Base-by-base conservation (phyloP, 169 alveolate species). In the Babesia bigemina region DNA sequence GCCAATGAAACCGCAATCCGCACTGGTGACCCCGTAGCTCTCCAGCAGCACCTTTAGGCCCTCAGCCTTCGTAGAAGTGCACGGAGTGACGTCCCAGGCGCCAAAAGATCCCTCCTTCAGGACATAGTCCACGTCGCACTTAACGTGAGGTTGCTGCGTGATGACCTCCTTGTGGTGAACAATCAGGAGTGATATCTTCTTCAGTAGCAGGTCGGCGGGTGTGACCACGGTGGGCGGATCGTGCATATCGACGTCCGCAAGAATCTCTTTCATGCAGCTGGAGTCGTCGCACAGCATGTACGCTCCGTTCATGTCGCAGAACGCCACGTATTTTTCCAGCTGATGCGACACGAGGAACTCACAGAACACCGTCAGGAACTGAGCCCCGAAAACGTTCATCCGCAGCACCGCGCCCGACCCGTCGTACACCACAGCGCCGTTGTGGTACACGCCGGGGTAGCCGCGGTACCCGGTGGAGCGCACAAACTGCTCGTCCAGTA, bases 381-480 rank as follows among this genome's bases (percentile, higher is more conserved):
- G 53, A 17, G 28, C 45, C 3, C 61, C 44, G 77, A 83, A 83
- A 19, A 24, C 13, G n/a, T 0, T 28, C 72, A 70, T 17, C 29
- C 70, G 63, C 16, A 83, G 50, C 33, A 83, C 66, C 24, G 42
- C 39, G 4, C 90, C 90, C 7, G 33, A 28, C 17, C 29, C 45
- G 50, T 72, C 86, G 74, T 66, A 83, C 0, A 83, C 81, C 13
- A 75, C 86, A 14, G 78, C 58, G 12, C 90, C 90, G 59, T 75
- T 75, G 70, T 60, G 75, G 57, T 83, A 83, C 13, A 83, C 58
- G 16, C 90, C 90, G 14, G 90, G 90, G 60, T 33, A 83, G 22
- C 85, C 90, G 16, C 52, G 12, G 83, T 83, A 83, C 4, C 85
- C 90, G 11, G 79, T 75, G 19, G 49, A 29, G 28, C 48, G 28